A percentile compares a stretch with the other conserved stretches of the same genome.
phyloP scores from a whole-genome alignment of 768 basidiomycete genomes.

The Leccinum aurantiacum region DNA sequence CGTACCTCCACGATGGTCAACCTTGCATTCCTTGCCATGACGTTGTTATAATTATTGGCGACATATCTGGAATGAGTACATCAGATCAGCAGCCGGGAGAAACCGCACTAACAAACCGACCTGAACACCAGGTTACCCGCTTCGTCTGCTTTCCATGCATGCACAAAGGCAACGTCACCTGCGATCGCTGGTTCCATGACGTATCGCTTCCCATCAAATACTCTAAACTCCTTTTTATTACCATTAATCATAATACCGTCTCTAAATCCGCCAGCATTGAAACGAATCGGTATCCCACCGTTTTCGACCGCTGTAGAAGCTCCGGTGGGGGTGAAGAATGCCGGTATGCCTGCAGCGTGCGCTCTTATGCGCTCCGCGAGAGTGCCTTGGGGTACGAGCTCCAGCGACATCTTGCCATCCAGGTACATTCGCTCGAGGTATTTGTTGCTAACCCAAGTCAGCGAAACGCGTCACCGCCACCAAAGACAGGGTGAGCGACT shows the following conservation, averaged over 20 bases:
- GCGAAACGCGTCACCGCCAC: background rate
- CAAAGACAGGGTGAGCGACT: conserved; percentile 14
- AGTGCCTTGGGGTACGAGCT: conserved; percentile 90
- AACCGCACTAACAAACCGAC: conserved; percentile 36
- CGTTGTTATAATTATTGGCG: conserved; percentile 73
- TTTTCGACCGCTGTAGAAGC: conserved; percentile 76
- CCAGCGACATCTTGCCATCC: conserved; percentile 74
- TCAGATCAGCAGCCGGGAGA: background rate
- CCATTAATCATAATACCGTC: conserved; percentile 72
- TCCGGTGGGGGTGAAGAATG: conserved; percentile 87
- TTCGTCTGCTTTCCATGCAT: conserved; percentile 92
- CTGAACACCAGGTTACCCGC: conserved; percentile 86
- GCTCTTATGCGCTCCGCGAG: conserved; percentile 86
- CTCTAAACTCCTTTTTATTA: conserved; percentile 71
- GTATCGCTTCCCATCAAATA: conserved; percentile 75
- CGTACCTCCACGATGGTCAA: conserved; percentile 84
- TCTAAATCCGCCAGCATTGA: conserved; percentile 68
- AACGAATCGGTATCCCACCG: conserved; percentile 74
- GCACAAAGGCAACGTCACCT: conserved; percentile 78
- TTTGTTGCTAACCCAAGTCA: conserved; percentile 59
- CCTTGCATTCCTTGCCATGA: conserved; percentile 85
- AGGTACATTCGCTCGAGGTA: conserved; percentile 79
- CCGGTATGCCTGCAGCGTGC: conserved; percentile 90
- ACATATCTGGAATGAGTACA: conserved; percentile 55
- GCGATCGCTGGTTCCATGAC: conserved; percentile 73